Evolutionary conservation across 192 early-diverging fungal species (phyloP), one percentile per base, ranked within the genome.

Genomic region (Bifiguratus adelaidae): DNA sequence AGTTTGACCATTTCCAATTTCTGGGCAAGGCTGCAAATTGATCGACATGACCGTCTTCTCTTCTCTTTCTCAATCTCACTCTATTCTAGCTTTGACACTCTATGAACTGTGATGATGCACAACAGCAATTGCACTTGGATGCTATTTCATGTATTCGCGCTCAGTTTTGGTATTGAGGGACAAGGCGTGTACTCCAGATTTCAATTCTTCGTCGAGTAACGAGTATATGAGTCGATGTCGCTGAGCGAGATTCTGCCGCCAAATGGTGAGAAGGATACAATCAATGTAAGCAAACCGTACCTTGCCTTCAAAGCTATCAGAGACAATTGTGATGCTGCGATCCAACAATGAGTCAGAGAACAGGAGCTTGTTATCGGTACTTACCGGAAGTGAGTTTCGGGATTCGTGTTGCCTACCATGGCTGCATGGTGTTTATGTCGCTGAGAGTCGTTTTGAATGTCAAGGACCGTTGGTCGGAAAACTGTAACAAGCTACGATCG

Each of bases 351-450:
- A 42, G 13, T 28, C 6, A 13, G 47, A 38, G 22, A 47, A 16
- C 19, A 41, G 2, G 19, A n/a, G 3, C n/a, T 18, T 30, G 41
- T 20, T 15, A 20, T 11, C 37, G 37, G n/a, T 20, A 46, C 21
- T 21, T 59, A 81, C 79, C 72, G 50, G 52, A 93, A 93, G 57
- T 93, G 91, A 9, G 91, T 91, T 56, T 93, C 91, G 7, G 67
- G 74, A 56, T 76, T 76, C 11, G 36, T 56, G 4, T 81, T 65
- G n/a, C 86, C 88, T 47, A 80, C 70, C 91, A 94, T 94, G 8
- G 89, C 78, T 29, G 76, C 81, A 63, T 94, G 91, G 41, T 83
- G 80, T 7, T 80, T 65, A 53, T 94, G 91, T 53, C 81, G 73
- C 24, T 75, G 69, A 7, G 78, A 82, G 40, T 94, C 88, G 58